Conservation (phyloP, 1,139 yeast species). For the Candida freyschussii region DNA sequence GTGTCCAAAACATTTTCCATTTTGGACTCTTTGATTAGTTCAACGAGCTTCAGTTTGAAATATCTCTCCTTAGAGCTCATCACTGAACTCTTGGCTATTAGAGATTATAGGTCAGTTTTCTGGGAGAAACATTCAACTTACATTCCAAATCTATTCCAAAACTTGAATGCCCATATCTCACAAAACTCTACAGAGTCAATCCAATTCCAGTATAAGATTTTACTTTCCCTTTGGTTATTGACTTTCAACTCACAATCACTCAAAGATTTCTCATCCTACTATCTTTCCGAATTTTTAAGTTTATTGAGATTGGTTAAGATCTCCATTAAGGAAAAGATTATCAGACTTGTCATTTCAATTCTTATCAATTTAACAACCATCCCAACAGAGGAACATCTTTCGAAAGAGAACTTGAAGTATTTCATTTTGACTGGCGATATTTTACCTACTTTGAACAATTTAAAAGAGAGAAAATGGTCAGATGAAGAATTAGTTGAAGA, state of each 20-base stretch:
- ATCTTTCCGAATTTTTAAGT: constrained; percentile 39
- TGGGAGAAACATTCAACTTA: constrained; percentile 50
- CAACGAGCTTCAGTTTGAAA: constrained; percentile 46
- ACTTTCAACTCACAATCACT: constrained; percentile 58
- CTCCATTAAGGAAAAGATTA: constrained; percentile 88
- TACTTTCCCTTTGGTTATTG: constrained; percentile 79
- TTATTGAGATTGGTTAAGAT: constrained; percentile 65
- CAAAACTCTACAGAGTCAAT: constrained; percentile 38
- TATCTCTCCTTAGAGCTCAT: constrained; percentile 65
- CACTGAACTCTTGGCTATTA: constrained; percentile 49
- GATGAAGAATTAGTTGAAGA: constrained; percentile 88
- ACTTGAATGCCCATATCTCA: constrained; percentile 28
- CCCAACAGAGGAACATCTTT: constrained; percentile 27
- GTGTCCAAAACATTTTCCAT: constrained; percentile 10
- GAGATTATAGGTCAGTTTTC: constrained; percentile 53
- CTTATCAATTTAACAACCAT: constrained; percentile 53
- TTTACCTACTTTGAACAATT: constrained; percentile 57
- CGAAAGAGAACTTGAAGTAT: constrained; percentile 46
- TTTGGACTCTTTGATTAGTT: constrained; percentile 10
- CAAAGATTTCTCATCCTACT: constrained; percentile 38
- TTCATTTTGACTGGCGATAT: constrained; percentile 76
- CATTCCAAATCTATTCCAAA: constrained; percentile 50
- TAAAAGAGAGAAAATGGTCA: constrained; percentile 86
- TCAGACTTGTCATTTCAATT: constrained; percentile 73
- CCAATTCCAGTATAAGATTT: constrained; percentile 78